These are phyloP conservation scores for Colletotrichum higginsianum DNA, from an alignment of 2,329 filamentous ascomycete species.

Conservation along the genomic window DNA sequence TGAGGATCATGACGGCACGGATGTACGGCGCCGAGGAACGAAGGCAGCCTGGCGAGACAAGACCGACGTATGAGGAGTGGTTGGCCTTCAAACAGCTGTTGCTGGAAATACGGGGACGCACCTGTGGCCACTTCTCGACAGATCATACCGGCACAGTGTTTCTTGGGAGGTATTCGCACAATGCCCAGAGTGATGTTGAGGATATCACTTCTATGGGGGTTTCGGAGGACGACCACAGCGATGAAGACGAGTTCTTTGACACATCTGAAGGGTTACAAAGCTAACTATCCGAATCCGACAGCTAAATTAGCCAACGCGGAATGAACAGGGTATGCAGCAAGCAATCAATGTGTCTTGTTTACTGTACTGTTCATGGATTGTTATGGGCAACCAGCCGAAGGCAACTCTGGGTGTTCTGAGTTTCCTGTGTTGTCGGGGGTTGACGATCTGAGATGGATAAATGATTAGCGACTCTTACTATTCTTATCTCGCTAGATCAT, in stretches of 20 bases:
- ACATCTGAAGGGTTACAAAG: neutral
- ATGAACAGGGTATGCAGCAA: neutral
- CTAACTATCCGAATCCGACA: neutral
- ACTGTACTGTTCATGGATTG: too few relatives aligned
- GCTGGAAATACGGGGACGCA: conserved; percentile 13
- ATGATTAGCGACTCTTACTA: conserved; percentile 15
- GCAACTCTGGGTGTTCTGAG: neutral
- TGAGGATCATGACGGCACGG: conserved; percentile 23
- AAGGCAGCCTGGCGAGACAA: conserved; percentile 17
- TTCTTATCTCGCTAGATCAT: conserved; percentile 31
- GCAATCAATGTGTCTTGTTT: too few relatives aligned
- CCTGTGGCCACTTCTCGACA: neutral
- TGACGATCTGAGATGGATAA: conserved; percentile 26
- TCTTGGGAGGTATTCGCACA: neutral
- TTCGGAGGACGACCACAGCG: neutral
- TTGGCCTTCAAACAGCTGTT: conserved; percentile 20
- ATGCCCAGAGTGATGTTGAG: neutral
- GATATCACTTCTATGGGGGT: neutral
- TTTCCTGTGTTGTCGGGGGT: neutral
- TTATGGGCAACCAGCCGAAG: neutral
- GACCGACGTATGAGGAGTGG: conserved; percentile 11
- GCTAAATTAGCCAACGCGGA: neutral
- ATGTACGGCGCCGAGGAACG: conserved; percentile 7
- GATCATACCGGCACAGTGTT: neutral
- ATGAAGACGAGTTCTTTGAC: neutral